Conservation (phyloP, 306 rosid genomes). For the Vigna reflexopilosa region DNA sequence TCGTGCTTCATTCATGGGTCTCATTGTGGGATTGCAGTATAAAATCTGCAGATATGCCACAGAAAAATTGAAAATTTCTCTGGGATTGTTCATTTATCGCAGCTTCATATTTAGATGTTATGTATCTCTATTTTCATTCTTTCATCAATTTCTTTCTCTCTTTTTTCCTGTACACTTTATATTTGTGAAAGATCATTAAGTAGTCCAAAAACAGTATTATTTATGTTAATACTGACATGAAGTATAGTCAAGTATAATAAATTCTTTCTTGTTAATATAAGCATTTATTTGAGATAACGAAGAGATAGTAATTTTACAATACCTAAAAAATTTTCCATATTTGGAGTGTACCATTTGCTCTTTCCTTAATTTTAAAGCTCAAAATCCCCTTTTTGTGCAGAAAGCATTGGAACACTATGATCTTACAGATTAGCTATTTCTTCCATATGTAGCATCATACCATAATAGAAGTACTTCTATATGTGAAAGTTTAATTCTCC, state of each 20-base stretch:
- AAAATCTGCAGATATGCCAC: conserved; percentile 51
- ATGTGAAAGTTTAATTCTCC: neutral
- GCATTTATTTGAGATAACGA: too few relatives aligned
- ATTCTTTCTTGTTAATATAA: too few relatives aligned
- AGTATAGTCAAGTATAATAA: too few relatives aligned
- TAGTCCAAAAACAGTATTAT: too few relatives aligned
- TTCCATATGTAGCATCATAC: conserved; percentile 5
- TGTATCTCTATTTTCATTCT: neutral
- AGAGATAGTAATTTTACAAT: too few relatives aligned
- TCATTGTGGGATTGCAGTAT: conserved; percentile 52
- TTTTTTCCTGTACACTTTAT: too few relatives aligned
- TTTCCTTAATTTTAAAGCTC: neutral
- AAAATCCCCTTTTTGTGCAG: conserved; percentile 52
- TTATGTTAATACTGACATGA: too few relatives aligned
- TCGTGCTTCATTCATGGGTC: conserved; percentile 25
- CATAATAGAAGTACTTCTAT: neutral
- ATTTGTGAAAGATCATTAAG: too few relatives aligned
- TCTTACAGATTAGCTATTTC: conserved; percentile 44
- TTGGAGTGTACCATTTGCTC: too few relatives aligned
- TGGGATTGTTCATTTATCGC: conserved; percentile 31
- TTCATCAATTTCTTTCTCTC: neutral
- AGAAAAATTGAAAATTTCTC: conserved; percentile 6
- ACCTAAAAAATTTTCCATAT: too few relatives aligned
- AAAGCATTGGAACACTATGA: conserved; percentile 80
- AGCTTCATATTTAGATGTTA: neutral